Evolutionary conservation across 2,329 filamentous ascomycete genomes (phyloP), one percentile per base, ranked within the genome.

Genomic region (Exophiala sp.): DNA sequence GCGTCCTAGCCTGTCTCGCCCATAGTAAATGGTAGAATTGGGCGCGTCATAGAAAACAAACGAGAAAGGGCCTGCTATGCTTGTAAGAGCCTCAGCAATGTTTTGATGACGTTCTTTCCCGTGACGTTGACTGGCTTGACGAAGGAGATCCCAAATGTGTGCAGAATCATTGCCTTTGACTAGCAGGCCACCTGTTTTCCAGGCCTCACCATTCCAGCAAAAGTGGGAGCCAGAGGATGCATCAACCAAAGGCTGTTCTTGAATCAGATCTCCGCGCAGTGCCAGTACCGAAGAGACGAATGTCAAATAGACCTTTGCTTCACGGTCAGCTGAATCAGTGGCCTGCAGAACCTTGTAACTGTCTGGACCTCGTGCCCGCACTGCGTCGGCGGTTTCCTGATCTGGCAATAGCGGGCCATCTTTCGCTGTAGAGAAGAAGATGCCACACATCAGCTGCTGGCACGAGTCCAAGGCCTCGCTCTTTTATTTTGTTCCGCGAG

Each of bases 171-270:
- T 96, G 53, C 84, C 88, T 34, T 65, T 56, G 5, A 96, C 75
- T 1, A 69, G 64, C 8, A 78, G 63, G 33, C 78, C 78, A 7
- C 71, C 72, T 46, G 95, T 78, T 53, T 81, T 86, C 94, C 94
- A 99, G 1, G 91, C 92, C 69, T 99, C 94, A 40, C 94, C 94
- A 66, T 99, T 99, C 94, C 94, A 99, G 78, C 92, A 96, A 2
- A 99, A 77, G 1, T 89, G 75, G 1, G 86, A 89, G 3, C 78
- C 77, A 0, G 78, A 79, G 0, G 63, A 59, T 2, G 66, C 35
- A 60, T 87, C 81, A 39, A 79, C 69, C 3, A 95, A 79, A 1
- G 94, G 94, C 69, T 97, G 94, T 33, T 73, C 68, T 5, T 85
- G 82, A 46, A 94, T 67, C 58, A 82, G 76, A 46, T 84, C 80